phyloP scores from a whole-genome alignment of 2,329 filamentous ascomycete genomes.

The Endoconidiophora polonica region DNA sequence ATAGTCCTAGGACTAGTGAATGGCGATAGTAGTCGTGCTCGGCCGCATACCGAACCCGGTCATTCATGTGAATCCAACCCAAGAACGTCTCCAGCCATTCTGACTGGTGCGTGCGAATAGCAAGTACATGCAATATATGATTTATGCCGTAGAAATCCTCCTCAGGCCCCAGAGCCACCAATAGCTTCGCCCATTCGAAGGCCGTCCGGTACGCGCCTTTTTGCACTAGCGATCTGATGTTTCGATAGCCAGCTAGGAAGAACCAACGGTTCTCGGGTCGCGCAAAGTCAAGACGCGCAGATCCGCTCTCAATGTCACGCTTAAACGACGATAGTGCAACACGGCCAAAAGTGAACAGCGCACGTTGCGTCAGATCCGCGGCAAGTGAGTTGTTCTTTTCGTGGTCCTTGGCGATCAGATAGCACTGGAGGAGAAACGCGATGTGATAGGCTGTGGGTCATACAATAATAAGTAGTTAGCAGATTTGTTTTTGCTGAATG shows the following conservation, averaged over 20 bases:
- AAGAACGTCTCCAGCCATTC: slow-evolving; percentile 59
- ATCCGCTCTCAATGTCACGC: slow-evolving; percentile 57
- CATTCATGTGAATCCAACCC: slow-evolving; percentile 22
- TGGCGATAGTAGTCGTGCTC: slow-evolving; percentile 54
- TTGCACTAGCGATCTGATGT: slow-evolving; percentile 68
- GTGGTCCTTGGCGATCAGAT: slow-evolving; percentile 67
- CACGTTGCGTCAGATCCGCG: slow-evolving; percentile 75
- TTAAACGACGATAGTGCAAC: slow-evolving; percentile 72
- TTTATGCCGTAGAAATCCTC: slow-evolving; percentile 70
- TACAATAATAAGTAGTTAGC: slow-evolving; percentile 23
- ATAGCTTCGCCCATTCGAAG: slow-evolving; percentile 80
- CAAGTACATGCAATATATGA: slow-evolving; percentile 67
- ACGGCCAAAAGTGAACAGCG: slow-evolving; percentile 84
- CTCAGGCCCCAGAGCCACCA: slow-evolving; percentile 53
- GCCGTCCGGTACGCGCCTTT: slow-evolving; percentile 91
- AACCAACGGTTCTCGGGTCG: slow-evolving; percentile 82
- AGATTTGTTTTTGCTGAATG: slow-evolving; percentile 30
- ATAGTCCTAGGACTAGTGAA: slow-evolving; percentile 58
- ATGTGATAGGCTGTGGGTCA: slow-evolving; percentile 58
- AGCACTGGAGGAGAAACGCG: slow-evolving; percentile 83
- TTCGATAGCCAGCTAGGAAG: slow-evolving; percentile 78
- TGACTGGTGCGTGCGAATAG: slow-evolving; percentile 63
- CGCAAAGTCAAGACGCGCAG: slow-evolving; percentile 63
- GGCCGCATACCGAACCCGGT: slow-evolving; percentile 21
- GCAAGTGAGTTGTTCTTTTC: slow-evolving; percentile 76